A percentile compares a stretch with the other conserved stretches of the same genome.
Evolutionary conservation across 116 monocot genomes (phyloP).

Genomic region (Posidonia oceanica): DNA sequence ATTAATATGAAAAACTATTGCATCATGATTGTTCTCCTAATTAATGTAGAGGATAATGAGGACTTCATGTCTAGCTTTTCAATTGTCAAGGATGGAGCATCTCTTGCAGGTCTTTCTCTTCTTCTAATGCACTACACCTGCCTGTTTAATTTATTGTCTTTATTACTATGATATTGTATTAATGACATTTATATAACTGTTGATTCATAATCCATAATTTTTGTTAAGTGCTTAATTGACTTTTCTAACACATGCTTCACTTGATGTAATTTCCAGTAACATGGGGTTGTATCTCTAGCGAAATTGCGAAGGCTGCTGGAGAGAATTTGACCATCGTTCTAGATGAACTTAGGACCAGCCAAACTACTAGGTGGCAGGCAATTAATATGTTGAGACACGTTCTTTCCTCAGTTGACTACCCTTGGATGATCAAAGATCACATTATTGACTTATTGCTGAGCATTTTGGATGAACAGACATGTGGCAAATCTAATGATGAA

Average conservation of each 20-base stretch:
- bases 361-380: slow-evolving; percentile 42
- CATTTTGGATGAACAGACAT: slow-evolving; percentile 26
- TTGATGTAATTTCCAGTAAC: slow-evolving; percentile 34
- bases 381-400: slow-evolving; percentile 44
- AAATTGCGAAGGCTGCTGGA: slow-evolving; percentile 49
- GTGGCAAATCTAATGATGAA: slow-evolving; percentile 18
- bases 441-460: slow-evolving; percentile 42
- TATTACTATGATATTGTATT: not conserved
- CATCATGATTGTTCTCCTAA: slow-evolving; percentile 12
- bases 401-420: slow-evolving; percentile 40
- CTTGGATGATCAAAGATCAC: slow-evolving; percentile 65
- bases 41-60: slow-evolving; percentile 46
- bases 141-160: not conserved
- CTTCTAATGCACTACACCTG: not conserved
- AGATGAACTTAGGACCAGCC: slow-evolving; percentile 24
- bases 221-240: not conserved
- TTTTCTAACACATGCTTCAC: not conserved
- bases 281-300: slow-evolving; percentile 58
- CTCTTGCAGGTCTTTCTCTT: slow-evolving; percentile 58
- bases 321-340: slow-evolving; percentile 34
- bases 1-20: slow-evolving; percentile 5
- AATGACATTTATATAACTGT: not conserved
- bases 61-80: slow-evolving; percentile 45
- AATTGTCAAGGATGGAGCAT: slow-evolving; percentile 45
- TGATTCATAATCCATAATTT: not conserved